Evolutionary conservation across 2,329 filamentous ascomycete genomes (phyloP), one percentile per base, ranked within the genome.

Genomic region (Colletotrichum sp.): DNA sequence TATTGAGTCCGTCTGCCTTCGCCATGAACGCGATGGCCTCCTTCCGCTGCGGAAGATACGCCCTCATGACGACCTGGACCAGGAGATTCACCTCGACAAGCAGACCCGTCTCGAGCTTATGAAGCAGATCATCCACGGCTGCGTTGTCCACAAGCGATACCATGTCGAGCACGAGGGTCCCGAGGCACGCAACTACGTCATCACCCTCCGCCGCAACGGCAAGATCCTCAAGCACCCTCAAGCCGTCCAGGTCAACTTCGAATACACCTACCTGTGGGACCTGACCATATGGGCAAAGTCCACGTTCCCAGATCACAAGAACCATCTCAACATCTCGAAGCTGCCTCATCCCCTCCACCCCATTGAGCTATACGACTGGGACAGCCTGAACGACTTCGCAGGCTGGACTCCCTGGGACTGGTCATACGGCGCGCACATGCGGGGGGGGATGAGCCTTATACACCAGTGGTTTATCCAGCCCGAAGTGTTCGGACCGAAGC

Each of bases 111-210:
- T 24, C 24, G 24, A 24, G 24, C 24, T 48, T 0, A 48, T 48
- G 43, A 48, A 48, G 0, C 43, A 48, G 10, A 48, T 48, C 43
- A 48, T 48, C 43, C 43, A 48, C 43, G 0, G 43, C 1, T 2
- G 1, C 43, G 18, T 48, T 0, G 0, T 48, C 0, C 43, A 48
- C 43, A 48, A 48, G 18, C 0, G 0, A 48, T 6, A 0, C 10
- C 10, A 48, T 0, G 0, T 48, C 43, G 43, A 48, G 43, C 43
- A 48, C 43, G 43, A 48, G 10, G 43, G 43, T 13, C 43, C 43
- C 43, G 43, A 48, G 43, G 43, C 18, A 7, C 0, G 0, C 0
- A 48, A 48, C 43, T 48, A 48, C 1, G 43, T 48, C 43, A 48
- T 48, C 43, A 48, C 43, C 43, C 43, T 48, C 18, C 43, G 43